Evolutionary conservation across 129 eudicot genomes (phyloP), one percentile per base, ranked within the genome.

Genomic region (Gnaphalium uliginosum): DNA sequence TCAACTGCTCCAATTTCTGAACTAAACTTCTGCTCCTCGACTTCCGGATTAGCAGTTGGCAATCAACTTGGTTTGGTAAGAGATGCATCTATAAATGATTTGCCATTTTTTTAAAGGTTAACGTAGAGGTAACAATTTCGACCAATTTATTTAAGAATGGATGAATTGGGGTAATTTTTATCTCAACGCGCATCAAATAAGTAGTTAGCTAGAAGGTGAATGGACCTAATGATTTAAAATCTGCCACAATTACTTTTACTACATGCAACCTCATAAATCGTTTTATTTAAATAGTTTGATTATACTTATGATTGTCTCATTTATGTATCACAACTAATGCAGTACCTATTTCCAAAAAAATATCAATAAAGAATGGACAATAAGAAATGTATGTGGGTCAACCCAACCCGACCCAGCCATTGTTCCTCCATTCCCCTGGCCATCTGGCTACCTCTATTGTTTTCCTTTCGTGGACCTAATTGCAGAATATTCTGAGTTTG

Each of bases 21-120:
- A 58, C 65, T 93, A 76, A 83, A 82, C 76, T 83, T 90, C 78
- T 93, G 96, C 74, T 74, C 86, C 72, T 78, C 35, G 30, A 85
- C 89, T 18, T 84, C 84, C 43, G 77, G 81, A 81, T 85, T 93
- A 72, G 98, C 93, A 17, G 91, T 90, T 75, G 98, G 96, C 66
- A 84, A 82, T 82, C 84, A 83, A 86, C 57, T 86, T 82, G 98
- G 98, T 66, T 81, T 81, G 89, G 97, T 93, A 68, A 85, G 76
- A 69, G 76, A 69, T 77, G 19, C 60, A 67, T 62, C 77, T 77
- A 59, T 64, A 35, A 61, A 61, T 24, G 4, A 61, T 26, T 48
- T 25, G 26, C 14, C 62, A 76, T 19, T 54, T 73, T 10, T 27
- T 68, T 60, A 27, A 43, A 39, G 39, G 30, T 29, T 76, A 30